A percentile compares a stretch with the other conserved stretches of the same genome.
These are phyloP conservation scores for Daldinia grandis DNA, from an alignment of 495 filamentous ascomycete species.

Conservation along the genomic window DNA sequence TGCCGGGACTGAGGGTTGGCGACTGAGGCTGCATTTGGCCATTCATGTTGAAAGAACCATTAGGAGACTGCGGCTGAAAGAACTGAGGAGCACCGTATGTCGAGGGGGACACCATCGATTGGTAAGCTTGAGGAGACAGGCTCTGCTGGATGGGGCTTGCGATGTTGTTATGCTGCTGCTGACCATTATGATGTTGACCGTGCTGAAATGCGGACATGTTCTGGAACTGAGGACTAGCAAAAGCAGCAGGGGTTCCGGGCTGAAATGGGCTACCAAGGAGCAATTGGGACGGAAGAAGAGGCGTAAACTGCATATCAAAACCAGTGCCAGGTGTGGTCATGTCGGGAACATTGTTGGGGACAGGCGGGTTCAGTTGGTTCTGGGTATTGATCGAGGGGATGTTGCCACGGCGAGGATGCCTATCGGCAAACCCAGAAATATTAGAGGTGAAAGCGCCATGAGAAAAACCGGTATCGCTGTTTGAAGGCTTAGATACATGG, in stretches of 20 bases:
- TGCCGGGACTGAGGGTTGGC: conserved; percentile 77
- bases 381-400: conserved; percentile 93
- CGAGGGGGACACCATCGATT: conserved; percentile 79
- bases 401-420: conserved; percentile 81
- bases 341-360: conserved; percentile 63
- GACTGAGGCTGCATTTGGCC: conserved; percentile 66
- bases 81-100: conserved; percentile 77
- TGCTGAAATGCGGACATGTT: conserved; percentile 81
- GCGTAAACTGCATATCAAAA: conserved; percentile 98
- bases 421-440: conserved; percentile 79
- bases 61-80: conserved; percentile 86
- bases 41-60: conserved; percentile 72
- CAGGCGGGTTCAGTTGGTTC: conserved; percentile 58
- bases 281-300: conserved; percentile 91
- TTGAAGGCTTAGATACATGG: conserved; percentile 75
- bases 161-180: conserved; percentile 64
- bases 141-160: conserved; percentile 60
- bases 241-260: conserved; percentile 88
- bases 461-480: conserved; percentile 86
- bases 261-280: conserved; percentile 97
- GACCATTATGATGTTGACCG: conserved; percentile 66
- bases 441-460: conserved; percentile 90
- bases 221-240: conserved; percentile 90
- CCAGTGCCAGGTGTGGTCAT: conserved; percentile 87
- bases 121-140: conserved; percentile 78